A percentile compares a stretch with the other conserved stretches of the same genome.
These are phyloP conservation scores for Capsicum baccatum DNA, from an alignment of 257 asterid genomes.

Conservation along the genomic window DNA sequence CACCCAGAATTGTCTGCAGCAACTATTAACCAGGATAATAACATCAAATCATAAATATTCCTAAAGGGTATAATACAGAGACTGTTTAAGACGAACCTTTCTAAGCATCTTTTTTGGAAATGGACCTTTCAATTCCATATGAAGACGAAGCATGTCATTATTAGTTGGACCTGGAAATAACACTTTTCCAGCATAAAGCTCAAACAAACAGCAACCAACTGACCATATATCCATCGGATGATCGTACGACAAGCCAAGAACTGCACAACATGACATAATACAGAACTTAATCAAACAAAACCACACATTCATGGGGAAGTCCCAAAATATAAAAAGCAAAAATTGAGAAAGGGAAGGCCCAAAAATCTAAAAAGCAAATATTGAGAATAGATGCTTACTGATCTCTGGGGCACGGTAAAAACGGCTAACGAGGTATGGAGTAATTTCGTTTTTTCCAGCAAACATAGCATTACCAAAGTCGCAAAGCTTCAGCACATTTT, in stretches of 20 bases:
- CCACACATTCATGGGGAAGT: background rate
- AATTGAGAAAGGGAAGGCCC: background rate
- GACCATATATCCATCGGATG: constrained; percentile 99
- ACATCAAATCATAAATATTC: constrained; percentile 17
- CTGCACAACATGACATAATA: constrained; percentile 45
- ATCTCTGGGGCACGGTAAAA: constrained; percentile 99
- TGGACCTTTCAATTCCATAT: constrained; percentile 93
- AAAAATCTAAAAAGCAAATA: background rate
- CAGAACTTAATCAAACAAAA: constrained; percentile 28
- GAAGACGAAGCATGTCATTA: constrained; percentile 99
- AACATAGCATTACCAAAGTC: constrained; percentile 99
- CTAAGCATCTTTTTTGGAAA: constrained; percentile 97
- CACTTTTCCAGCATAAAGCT: constrained; percentile 93
- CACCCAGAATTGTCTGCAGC: background rate
- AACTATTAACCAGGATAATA: constrained; percentile 6
- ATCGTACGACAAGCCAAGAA: constrained; percentile 90
- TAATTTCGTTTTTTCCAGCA: constrained; percentile 97
- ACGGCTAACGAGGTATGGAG: constrained; percentile 99
- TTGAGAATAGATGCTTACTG: constrained; percentile 57
- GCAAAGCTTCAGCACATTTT: constrained; percentile 88
- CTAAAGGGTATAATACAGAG: background rate
- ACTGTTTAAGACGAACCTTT: constrained; percentile 57
- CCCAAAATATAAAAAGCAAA: background rate
- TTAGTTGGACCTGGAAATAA: constrained; percentile 91
- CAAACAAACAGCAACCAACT: constrained; percentile 97